Conservation (phyloP, 192 early-diverging fungal genomes). For the Spinellus fusiger region DNA sequence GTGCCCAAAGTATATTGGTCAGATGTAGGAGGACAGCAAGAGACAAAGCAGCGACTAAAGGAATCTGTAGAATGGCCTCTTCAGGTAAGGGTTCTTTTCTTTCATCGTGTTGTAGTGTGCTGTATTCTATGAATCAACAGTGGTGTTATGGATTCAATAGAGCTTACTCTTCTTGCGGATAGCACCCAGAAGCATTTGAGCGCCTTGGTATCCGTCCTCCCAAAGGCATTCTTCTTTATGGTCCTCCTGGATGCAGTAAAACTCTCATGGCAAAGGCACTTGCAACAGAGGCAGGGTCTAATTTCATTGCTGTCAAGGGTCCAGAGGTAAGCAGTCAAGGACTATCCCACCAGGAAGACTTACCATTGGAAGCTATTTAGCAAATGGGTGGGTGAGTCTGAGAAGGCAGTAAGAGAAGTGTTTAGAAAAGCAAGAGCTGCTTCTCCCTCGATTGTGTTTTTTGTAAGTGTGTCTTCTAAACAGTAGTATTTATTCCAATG, state of each 20-base stretch:
- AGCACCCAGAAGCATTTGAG: conserved; percentile 87
- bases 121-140: no score
- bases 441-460: conserved; percentile 94
- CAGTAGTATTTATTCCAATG: not conserved
- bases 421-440: conserved; percentile 93
- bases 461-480: conserved; percentile 53
- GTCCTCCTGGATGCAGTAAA: conserved; percentile 97
- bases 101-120: no score
- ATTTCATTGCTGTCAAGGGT: conserved; percentile 97
- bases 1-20: conserved; percentile 90
- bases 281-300: conserved; percentile 92
- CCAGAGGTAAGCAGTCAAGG: conserved; percentile 65
- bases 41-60: conserved; percentile 84
- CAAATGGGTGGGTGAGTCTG: conserved; percentile 99
- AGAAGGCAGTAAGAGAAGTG: conserved; percentile 92
- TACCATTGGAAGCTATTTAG: conserved; percentile 69
- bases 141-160: no score
- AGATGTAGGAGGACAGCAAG: conserved; percentile 91
- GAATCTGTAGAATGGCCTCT: conserved; percentile 99
- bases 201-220: conserved; percentile 90
- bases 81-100: conserved; percentile 55
- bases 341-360: not conserved
- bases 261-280: conserved; percentile 97
- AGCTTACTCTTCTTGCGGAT: not conserved
- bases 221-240: conserved; percentile 95